Base-by-base conservation (phyloP, 345 rosid species). In the Turnera subulata region DNA sequence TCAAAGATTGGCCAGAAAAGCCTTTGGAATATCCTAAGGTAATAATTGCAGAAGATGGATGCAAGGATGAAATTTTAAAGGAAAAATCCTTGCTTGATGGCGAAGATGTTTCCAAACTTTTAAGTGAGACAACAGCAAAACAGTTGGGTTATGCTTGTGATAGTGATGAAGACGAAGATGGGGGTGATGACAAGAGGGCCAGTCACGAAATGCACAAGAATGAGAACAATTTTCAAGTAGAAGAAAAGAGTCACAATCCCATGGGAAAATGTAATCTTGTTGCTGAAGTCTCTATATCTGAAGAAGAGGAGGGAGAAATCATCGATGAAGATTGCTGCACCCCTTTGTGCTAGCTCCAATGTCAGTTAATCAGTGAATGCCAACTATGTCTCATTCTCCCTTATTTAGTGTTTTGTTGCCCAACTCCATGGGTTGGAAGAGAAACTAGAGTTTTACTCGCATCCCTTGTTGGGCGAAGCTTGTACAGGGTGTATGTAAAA, bases 301-400 rank as follows among this genome's bases (percentile, higher is more conserved):
- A 56, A 43, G 78, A 62, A 52, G 90, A 82, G 63, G 90, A 82
- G 65, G 92, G 85, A 55, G 92, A 85, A 70, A 77, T 82, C 71
- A 60, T 77, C 11, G 81, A 85, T 67, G 82, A 65, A 66, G 35
- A 54, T 42, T 43, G 43, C 24, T 20, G 4, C 2, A 10, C 26
- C 26, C 8, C 35, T n/a, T n/a, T 24, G 4, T 16, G 54, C 23
- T n/a, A 23, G 54, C 55, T 29, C 35, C 35, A 4, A 3, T 29
- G 35, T 3, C 8, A 29, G 4, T 8, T 8, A 29, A 29, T 29
- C 35, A 3, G 8, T 29, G 8, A 29, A 29, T 8, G 8, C 8
- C 35, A 29, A 29, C 35, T 29, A 29, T 3, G 35, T 29, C 8
- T 29, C 35, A 29, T 29, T 29, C 35, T 29, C 4, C 35, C 5